phyloP scores from a whole-genome alignment of 306 rosid genomes.

The Rosa multiflora region DNA sequence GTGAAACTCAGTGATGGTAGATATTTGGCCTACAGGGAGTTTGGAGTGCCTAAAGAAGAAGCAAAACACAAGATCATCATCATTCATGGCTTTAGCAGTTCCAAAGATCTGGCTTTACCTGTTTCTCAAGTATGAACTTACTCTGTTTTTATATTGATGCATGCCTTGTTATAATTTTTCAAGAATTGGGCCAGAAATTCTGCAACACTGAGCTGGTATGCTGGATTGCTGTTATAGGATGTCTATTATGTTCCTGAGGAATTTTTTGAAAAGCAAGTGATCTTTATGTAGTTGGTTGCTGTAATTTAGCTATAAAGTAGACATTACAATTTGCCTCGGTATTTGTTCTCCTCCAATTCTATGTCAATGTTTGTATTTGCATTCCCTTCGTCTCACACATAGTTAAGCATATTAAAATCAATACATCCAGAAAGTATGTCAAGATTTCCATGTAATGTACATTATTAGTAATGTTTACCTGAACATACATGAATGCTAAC shows the following conservation, averaged over 20 bases:
- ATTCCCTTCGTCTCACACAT: background rate
- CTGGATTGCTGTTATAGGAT: background rate
- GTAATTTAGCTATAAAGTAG: background rate
- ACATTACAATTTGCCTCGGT: background rate
- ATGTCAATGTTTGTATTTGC: background rate
- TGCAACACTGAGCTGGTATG: background rate
- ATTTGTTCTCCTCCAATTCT: background rate
- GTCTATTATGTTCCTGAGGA: background rate
- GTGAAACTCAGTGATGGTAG: conserved; percentile 71
- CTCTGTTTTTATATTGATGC: conserved; percentile 4
- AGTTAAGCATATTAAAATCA: background rate
- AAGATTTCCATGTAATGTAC: background rate
- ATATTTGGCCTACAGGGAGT: conserved; percentile 72
- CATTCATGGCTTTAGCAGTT: conserved; percentile 54
- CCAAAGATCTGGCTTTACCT: conserved; percentile 54
- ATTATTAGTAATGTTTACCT: background rate
- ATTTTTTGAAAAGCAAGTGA: background rate
- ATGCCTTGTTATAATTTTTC: background rate
- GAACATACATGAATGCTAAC: background rate
- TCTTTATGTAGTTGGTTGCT: background rate
- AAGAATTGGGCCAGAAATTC: background rate
- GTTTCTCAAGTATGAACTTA: conserved; percentile 49
- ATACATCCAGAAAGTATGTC: background rate
- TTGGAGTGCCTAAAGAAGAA: conserved; percentile 63
- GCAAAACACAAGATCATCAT: conserved; percentile 67